Evolutionary conservation across 495 filamentous ascomycete genomes (phyloP).

Genomic region (Cercophora samala): DNA sequence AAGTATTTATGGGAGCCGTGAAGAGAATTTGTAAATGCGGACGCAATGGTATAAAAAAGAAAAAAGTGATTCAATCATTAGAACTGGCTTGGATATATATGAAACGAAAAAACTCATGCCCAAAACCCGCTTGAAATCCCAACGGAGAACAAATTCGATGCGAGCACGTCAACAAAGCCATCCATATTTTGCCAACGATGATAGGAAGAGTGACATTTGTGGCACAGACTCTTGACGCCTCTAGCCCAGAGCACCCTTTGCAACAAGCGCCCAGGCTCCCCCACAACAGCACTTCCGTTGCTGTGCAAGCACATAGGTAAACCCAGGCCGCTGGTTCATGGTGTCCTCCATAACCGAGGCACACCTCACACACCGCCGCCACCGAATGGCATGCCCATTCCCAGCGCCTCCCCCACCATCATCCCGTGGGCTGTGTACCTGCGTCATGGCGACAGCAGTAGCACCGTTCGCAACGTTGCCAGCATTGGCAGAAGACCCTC

Average conservation of each 20-base stretch:
- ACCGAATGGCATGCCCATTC: conserved; percentile 28
- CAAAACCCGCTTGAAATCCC: neutral
- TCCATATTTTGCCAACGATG: too few relatives aligned
- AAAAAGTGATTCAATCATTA: neutral
- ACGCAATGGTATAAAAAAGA: neutral
- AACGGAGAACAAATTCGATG: neutral
- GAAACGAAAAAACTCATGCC: neutral
- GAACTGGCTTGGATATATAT: neutral
- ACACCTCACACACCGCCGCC: conserved; percentile 60
- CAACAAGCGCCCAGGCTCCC: conserved; percentile 46
- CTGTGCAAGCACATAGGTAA: conserved; percentile 51
- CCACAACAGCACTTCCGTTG: conserved; percentile 53
- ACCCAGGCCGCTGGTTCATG: conserved; percentile 35
- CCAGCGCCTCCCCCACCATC: conserved; percentile 12
- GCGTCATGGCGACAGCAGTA: neutral
- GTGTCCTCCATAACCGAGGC: conserved; percentile 63
- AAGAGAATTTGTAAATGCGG: too few relatives aligned
- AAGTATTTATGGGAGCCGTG: conserved; percentile 41
- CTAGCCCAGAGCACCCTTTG: conserved; percentile 18
- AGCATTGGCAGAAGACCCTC: neutral
- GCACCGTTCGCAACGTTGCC: neutral
- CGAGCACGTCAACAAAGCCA: too few relatives aligned
- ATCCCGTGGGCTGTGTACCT: conserved; percentile 9
- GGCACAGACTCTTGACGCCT: too few relatives aligned
- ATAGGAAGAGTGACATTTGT: too few relatives aligned